Conservation (phyloP, 1,284 basidiomycete species). For the Vanrija sp. region DNA sequence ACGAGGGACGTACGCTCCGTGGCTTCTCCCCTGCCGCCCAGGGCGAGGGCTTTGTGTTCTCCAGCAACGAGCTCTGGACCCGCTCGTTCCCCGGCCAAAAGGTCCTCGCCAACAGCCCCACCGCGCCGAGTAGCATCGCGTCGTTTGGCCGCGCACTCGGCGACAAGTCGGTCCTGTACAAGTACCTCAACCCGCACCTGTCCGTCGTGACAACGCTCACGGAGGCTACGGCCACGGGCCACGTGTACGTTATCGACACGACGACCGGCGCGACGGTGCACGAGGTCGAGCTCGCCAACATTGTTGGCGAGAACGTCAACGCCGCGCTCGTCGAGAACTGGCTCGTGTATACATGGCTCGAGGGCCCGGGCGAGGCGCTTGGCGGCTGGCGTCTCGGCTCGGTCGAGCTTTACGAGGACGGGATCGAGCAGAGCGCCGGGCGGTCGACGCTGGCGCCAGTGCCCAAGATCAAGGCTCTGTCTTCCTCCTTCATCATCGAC, state of each 20-base stretch:
- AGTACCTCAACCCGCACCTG: constrained; percentile 84
- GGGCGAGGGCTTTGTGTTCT: constrained; percentile 4
- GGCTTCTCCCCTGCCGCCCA: constrained; percentile 11
- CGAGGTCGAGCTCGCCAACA: constrained; percentile 50
- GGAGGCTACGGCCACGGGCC: constrained; percentile 45
- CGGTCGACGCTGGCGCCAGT: constrained; percentile 62
- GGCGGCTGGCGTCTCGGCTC: constrained; percentile 69
- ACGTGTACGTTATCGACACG: constrained; percentile 71
- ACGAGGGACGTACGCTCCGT: constrained; percentile 16
- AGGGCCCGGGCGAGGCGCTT: constrained; percentile 30
- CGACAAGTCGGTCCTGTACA: constrained; percentile 84
- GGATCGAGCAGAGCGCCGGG: constrained; percentile 65
- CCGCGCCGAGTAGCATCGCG: constrained; percentile 58
- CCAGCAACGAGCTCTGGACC: constrained; percentile 54
- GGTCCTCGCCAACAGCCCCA: constrained; percentile 30
- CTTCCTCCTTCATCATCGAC: constrained; percentile 69
- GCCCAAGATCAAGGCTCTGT: constrained; percentile 57
- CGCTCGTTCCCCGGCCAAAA: constrained; percentile 60
- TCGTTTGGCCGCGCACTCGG: constrained; percentile 79
- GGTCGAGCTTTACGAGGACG: constrained; percentile 83
- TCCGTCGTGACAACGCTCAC: constrained; percentile 62
- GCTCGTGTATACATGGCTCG: constrained; percentile 72
- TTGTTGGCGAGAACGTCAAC: constrained; percentile 54
- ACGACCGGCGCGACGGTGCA: constrained; percentile 74
- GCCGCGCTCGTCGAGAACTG: constrained; percentile 82